phyloP scores from a whole-genome alignment of 139 green algal species.

The Microglena sp. region DNA sequence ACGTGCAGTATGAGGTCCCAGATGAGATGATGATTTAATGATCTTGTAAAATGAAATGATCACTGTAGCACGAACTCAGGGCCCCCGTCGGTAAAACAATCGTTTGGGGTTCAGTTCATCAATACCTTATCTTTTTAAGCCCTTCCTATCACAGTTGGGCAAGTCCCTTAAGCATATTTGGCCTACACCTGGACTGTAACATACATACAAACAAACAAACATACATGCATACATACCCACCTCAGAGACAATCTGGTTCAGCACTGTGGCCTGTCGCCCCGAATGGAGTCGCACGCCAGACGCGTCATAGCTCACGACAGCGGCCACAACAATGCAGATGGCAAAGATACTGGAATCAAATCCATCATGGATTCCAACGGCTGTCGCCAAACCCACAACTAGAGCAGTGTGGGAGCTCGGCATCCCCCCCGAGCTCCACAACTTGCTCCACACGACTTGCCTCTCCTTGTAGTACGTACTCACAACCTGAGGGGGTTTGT shows the following conservation, averaged over 20 bases:
- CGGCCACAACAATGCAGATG: constrained; percentile 48
- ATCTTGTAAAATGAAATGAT: too few relatives aligned
- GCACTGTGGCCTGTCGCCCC: constrained; percentile 43
- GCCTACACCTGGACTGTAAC: too few relatives aligned
- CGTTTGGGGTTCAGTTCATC: too few relatives aligned
- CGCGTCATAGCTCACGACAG: constrained; percentile 59
- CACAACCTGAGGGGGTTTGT: too few relatives aligned
- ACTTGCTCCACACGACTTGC: neutral
- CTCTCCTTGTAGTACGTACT: constrained; percentile 3
- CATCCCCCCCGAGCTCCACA: constrained; percentile 53
- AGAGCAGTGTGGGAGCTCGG: constrained; percentile 64
- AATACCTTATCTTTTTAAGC: too few relatives aligned
- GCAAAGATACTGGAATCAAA: constrained; percentile 55
- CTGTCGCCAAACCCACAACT: constrained; percentile 57
- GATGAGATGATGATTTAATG: too few relatives aligned
- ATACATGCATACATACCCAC: neutral
- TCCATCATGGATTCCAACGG: constrained; percentile 49
- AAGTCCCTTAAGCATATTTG: too few relatives aligned
- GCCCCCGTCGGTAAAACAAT: too few relatives aligned
- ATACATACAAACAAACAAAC: neutral
- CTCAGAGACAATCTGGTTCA: constrained; percentile 62
- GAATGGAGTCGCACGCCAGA: constrained; percentile 46
- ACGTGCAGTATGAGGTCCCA: neutral
- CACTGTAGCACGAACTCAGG: too few relatives aligned
- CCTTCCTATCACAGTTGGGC: too few relatives aligned